phyloP scores from a whole-genome alignment of 1,284 basidiomycete genomes.

The Boletus smithii region DNA sequence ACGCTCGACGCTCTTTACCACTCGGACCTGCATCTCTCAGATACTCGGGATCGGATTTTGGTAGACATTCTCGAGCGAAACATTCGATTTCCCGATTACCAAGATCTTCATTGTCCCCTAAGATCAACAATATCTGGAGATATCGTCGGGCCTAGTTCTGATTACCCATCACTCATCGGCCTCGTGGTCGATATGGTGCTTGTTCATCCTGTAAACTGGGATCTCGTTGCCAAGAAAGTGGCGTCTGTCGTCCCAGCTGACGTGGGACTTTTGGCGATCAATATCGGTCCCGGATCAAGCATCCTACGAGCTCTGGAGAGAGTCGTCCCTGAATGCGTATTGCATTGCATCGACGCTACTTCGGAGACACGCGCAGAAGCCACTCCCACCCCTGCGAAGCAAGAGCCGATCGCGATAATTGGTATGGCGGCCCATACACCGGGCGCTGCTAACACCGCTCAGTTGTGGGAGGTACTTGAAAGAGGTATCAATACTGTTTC shows the following conservation, averaged over 20 bases:
- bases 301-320: constrained; percentile 42
- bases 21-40: constrained; percentile 35
- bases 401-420: constrained; percentile 63
- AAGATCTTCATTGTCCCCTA: constrained; percentile 44
- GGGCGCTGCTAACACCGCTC: constrained; percentile 44
- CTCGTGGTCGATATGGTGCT: constrained; percentile 58
- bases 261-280: constrained; percentile 40
- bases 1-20: constrained; percentile 56
- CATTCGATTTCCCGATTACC: constrained; percentile 49
- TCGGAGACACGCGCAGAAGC: constrained; percentile 9
- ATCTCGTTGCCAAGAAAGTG: constrained; percentile 38
- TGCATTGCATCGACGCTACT: constrained; percentile 33
- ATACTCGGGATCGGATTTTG: constrained; percentile 41
- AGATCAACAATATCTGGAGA: constrained; percentile 50
- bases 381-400: constrained; percentile 20
- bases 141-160: constrained; percentile 26
- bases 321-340: constrained; percentile 27
- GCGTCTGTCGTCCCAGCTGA: constrained; percentile 25
- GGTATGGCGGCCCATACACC: constrained; percentile 70
- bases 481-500: constrained; percentile 55
- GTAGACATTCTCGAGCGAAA: constrained; percentile 41
- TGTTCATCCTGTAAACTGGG: constrained; percentile 55
- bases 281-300: constrained; percentile 54
- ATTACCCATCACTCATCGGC: constrained; percentile 40
- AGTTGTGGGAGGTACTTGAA: constrained; percentile 59